Evolutionary conservation across 139 green algal genomes (phyloP), one percentile per base, ranked within the genome.

Genomic region (Tetraselmis chui): DNA sequence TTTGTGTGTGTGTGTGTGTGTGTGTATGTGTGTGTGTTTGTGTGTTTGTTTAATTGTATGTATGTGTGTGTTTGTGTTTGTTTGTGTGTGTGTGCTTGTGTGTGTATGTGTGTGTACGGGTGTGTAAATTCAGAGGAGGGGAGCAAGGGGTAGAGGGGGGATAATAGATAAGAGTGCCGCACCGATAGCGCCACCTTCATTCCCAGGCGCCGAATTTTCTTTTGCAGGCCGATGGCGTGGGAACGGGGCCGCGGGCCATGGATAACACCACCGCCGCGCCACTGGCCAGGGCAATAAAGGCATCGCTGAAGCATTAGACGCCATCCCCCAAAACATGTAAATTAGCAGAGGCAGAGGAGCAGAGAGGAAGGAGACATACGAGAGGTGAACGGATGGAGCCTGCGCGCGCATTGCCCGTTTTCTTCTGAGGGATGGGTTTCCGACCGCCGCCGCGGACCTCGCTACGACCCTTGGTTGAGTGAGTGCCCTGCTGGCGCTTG

Each of bases 181-280:
- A 87, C 90, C 1, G 93, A 95, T 28, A 98, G 89, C 23, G 95
- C 95, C 79, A 90, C 94, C 76, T 91, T 92, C 76, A 98, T 88
- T 2, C 91, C 95, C 59, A 97, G 85, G 24, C 89, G 85, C 23
- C 94, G 88, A 2, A 97, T 91, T 67, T 95, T 91, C 76, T 93
- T 92, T 30, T 89, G 88, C 28, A 98, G 90, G 24, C 77, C 79
- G 83, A 94, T 89, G 24, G 86, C 93, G 81, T 98, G 92, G 0
- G 86, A 93, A 75, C 95, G 89, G 0, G 89, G 86, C 27, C 91
- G 85, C 1, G 95, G 95, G 18, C 93, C 94, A 85, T 96, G 92
- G 24, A 85, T 87, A 0, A 88, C 85, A 76, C 92, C 95, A 26
- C 95, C 95, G 25, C 95, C 95, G 2, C 90, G 80, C 88, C 93